Conservation (phyloP, 2,329 filamentous ascomycete species). For the Aspergillus bombycis region DNA sequence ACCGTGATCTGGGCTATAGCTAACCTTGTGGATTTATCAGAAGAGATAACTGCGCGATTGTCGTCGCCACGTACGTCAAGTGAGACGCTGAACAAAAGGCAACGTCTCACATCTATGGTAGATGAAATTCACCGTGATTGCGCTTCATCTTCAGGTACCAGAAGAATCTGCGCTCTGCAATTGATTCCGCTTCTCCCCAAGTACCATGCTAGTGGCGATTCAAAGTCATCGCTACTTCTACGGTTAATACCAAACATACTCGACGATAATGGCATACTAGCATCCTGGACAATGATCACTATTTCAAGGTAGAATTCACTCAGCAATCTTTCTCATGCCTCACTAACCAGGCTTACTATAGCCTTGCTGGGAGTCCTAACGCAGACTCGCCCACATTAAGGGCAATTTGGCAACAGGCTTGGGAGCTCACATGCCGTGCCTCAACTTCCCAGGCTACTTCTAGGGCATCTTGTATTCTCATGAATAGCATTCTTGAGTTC, state of each 20-base stretch:
- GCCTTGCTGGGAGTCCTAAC: slow-evolving; percentile 35
- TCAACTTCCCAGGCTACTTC: slow-evolving; percentile 72
- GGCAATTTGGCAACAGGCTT: slow-evolving; percentile 69
- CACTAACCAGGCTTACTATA: slow-evolving; percentile 23
- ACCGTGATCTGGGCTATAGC: slow-evolving; percentile 44
- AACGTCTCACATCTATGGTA: slow-evolving; percentile 38
- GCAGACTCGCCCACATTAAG: slow-evolving; percentile 48
- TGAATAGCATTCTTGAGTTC: slow-evolving; percentile 68
- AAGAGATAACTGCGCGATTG: slow-evolving; percentile 25
- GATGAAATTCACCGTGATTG: slow-evolving; percentile 43
- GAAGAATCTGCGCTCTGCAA: slow-evolving; percentile 57
- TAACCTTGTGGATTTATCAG: slow-evolving; percentile 43
- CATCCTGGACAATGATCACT: slow-evolving; percentile 84
- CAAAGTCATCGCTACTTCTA: slow-evolving; percentile 59
- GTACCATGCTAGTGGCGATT: slow-evolving; percentile 52
- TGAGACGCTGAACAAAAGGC: slow-evolving; percentile 36
- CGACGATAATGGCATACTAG: slow-evolving; percentile 68
- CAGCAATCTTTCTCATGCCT: background rate
- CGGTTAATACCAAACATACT: slow-evolving; percentile 62
- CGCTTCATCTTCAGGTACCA: slow-evolving; percentile 38
- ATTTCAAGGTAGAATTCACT: slow-evolving; percentile 67
- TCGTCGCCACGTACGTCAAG: slow-evolving; percentile 12
- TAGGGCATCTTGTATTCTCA: slow-evolving; percentile 74
- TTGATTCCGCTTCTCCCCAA: slow-evolving; percentile 57
- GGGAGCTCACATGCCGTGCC: slow-evolving; percentile 73